Base-by-base conservation (phyloP, 331 rosid genomes). In the Telfairia occidentalis region DNA sequence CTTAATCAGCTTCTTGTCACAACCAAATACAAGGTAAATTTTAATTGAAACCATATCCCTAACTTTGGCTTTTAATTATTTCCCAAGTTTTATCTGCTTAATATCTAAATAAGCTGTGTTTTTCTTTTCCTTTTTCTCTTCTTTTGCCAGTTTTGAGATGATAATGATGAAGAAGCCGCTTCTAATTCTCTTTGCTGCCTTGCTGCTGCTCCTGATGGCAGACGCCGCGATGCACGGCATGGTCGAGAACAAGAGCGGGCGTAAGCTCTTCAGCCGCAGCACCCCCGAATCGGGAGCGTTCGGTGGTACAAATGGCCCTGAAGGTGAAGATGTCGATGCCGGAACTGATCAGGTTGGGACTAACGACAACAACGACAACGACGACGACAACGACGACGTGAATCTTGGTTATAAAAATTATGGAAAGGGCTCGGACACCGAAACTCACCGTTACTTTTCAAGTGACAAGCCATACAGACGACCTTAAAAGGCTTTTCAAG, bases 381-480 rank as follows among this genome's bases (percentile, higher is more conserved):
- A 54, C 37, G 6, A 12, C 3, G 70, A 61, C 5, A 55, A 69
- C 1, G 75, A 69, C 3, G 57, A 69, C 0, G 57, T 1, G 7
- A 70, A 70, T 13, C 75, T 70, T 15, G 52, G 75, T 46, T 70
- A 70, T 43, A 45, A 43, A 43, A 70, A 70, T 7, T 70, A 70
- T 1, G 42, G 57, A 7, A 70, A 70, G 26, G 54, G 54, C 8
- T 70, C 75, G 8, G 75, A 70, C 35, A 70, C 54, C 0, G 75
- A 70, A 70, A 42, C 75, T 15, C 75, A 70, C 26, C 75, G 75
- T 26, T 70, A 70, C 42, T 70, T 45, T 40, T 46, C 75, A 3
- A 70, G 57, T 4, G 75, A 70, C 24, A 70, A 70, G 24, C 75
- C 75, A 45, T 70, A 42, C 3, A 16, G 40, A 7, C 75, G 40